phyloP scores from a whole-genome alignment of 2,329 filamentous ascomycete species.

The Curvularia lunata region DNA sequence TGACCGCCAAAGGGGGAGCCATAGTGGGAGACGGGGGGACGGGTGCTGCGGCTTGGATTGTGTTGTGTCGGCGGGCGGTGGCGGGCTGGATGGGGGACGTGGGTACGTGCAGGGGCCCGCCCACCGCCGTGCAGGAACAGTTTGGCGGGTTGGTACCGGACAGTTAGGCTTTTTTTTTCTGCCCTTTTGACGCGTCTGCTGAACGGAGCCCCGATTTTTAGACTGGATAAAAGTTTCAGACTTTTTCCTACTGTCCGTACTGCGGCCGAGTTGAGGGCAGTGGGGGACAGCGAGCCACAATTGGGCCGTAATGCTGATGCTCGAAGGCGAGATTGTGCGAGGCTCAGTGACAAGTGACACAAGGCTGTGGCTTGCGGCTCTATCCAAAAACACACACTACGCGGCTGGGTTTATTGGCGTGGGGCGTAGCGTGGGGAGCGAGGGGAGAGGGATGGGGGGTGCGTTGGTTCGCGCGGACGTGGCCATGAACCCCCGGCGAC shows the following conservation, averaged over 20 bases:
- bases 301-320: constrained; percentile 16
- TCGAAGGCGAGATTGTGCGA: constrained; percentile 15
- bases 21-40: background rate
- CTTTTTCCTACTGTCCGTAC: constrained; percentile 9
- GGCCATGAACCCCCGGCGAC: background rate
- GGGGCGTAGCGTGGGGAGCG: background rate
- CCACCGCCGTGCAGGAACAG: constrained; percentile 12
- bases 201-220: constrained; percentile 13
- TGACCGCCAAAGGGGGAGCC: constrained; percentile 8
- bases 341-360: constrained; percentile 1
- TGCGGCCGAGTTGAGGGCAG: constrained; percentile 5
- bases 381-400: background rate
- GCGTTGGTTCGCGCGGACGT: background rate
- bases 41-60: constrained; percentile 18
- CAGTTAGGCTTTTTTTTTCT: constrained; percentile 11
- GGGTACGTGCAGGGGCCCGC: constrained; percentile 8
- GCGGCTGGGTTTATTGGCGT: constrained; percentile 1
- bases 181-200: constrained; percentile 13
- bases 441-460: constrained; percentile 3
- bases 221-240: constrained; percentile 20
- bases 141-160: constrained; percentile 6
- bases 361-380: constrained; percentile 7
- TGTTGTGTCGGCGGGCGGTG: constrained; percentile 16
- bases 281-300: constrained; percentile 7
- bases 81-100: constrained; percentile 9